Percentiles rank a stretch among this genome's conserved stretches.
phyloP scores from a whole-genome alignment of 2,329 filamentous ascomycete species.

The Stemphylium beticola region DNA sequence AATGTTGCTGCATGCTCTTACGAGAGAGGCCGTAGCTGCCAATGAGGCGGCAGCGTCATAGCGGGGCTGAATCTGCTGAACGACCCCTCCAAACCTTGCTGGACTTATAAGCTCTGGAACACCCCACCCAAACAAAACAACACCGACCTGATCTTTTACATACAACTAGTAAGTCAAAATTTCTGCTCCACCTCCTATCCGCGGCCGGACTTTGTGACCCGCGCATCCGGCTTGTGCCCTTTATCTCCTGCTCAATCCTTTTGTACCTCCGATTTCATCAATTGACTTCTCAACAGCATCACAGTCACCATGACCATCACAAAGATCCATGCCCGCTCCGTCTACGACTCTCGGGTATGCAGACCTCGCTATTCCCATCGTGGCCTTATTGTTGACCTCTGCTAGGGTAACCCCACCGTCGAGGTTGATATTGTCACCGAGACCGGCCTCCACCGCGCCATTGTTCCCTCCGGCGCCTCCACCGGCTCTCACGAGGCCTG shows the following conservation, averaged over 20 bases:
- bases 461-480: constrained; percentile 95
- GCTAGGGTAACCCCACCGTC: constrained; percentile 88
- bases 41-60: constrained; percentile 28
- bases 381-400: constrained; percentile 14
- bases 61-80: constrained; percentile 33
- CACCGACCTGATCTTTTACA: constrained; percentile 30
- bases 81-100: constrained; percentile 31
- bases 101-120: constrained; percentile 26
- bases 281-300: constrained; percentile 31
- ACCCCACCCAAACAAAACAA: constrained; percentile 37
- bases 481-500: constrained; percentile 66
- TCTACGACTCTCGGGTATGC: constrained; percentile 85
- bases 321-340: constrained; percentile 71
- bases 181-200: constrained; percentile 36
- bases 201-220: constrained; percentile 43
- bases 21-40: constrained; percentile 28
- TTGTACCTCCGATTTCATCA: constrained; percentile 18
- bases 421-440: constrained; percentile 97
- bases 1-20: constrained; percentile 31
- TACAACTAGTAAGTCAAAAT: constrained; percentile 43
- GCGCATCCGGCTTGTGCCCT: constrained; percentile 30
- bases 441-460: constrained; percentile 95
- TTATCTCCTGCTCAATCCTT: constrained; percentile 30
- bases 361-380: background rate
- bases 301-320: constrained; percentile 71